Conservation (phyloP, 2,329 filamentous ascomycete species). For the Colletotrichum aenigma region DNA sequence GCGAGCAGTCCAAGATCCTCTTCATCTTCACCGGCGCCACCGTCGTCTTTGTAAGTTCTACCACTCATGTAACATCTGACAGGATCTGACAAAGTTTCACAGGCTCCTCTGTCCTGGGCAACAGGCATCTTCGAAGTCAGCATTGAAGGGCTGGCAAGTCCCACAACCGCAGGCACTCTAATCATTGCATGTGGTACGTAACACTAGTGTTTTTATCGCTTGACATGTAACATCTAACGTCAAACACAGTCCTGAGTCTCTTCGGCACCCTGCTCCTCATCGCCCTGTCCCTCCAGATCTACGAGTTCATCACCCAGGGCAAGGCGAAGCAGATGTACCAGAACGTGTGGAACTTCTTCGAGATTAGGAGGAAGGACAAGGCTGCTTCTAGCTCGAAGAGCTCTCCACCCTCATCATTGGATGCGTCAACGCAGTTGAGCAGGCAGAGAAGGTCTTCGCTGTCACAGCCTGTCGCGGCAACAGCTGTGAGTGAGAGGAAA, state of each 20-base stretch:
- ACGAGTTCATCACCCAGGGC: slow-evolving; percentile 12
- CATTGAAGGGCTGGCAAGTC: not conserved
- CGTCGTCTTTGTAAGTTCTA: slow-evolving; percentile 15
- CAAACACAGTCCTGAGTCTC: slow-evolving; percentile 18
- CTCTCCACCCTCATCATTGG: not conserved
- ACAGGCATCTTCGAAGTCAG: slow-evolving; percentile 18
- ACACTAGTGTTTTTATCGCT: no score
- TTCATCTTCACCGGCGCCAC: slow-evolving; percentile 22
- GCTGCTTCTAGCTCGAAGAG: not conserved
- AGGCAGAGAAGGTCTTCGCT: not conserved
- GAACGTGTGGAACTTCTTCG: not conserved
- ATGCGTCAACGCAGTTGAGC: slow-evolving; percentile 6
- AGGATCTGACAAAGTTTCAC: not conserved
- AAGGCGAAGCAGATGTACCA: not conserved
- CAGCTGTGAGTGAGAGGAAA: not conserved
- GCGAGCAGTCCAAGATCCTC: slow-evolving; percentile 24
- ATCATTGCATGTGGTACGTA: slow-evolving; percentile 13
- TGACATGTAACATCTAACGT: no score
- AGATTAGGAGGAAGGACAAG: not conserved
- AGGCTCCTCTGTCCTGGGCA: slow-evolving; percentile 19
- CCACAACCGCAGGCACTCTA: not conserved
- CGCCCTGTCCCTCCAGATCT: slow-evolving; percentile 12
- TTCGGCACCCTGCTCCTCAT: slow-evolving; percentile 16
- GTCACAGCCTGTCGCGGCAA: not conserved
- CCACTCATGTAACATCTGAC: fast-evolving